phyloP scores from a whole-genome alignment of 2,329 filamentous ascomycete species.

The Fusarium sp. region DNA sequence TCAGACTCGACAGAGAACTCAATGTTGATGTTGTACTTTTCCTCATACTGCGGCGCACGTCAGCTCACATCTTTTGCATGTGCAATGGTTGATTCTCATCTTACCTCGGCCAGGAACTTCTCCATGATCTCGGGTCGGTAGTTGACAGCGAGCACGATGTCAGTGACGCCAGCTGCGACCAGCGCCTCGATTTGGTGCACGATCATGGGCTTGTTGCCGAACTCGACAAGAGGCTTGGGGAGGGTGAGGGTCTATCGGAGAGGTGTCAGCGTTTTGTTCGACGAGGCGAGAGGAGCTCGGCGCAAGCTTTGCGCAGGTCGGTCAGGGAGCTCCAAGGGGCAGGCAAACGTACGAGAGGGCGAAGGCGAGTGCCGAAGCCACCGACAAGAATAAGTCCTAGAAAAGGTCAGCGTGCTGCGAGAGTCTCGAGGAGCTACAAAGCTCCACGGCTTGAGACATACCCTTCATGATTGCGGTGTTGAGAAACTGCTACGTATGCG shows the following conservation, averaged over 20 bases:
- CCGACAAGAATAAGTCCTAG: constrained; percentile 97
- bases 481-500: constrained; percentile 31
- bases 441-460: constrained; percentile 29
- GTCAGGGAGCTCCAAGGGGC: constrained; percentile 22
- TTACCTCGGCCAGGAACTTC: constrained; percentile 86
- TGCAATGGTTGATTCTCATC: constrained; percentile 9
- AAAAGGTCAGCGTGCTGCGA: constrained; percentile 32
- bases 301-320: constrained; percentile 16
- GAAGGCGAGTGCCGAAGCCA: constrained; percentile 97
- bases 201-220: constrained; percentile 99
- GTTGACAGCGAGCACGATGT: constrained; percentile 98
- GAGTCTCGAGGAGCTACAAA: not conserved
- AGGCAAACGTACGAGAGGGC: constrained; percentile 81
- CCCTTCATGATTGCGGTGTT: constrained; percentile 52
- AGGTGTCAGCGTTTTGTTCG: constrained; percentile 35
- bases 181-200: constrained; percentile 97
- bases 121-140: constrained; percentile 99
- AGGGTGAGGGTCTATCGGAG: constrained; percentile 85
- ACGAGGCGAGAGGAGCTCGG: constrained; percentile 6
- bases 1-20: constrained; percentile 97
- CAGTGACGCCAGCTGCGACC: constrained; percentile 91
- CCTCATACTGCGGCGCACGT: constrained; percentile 75
- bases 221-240: constrained; percentile 97
- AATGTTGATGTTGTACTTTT: constrained; percentile 93
- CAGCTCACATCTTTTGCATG: constrained; percentile 5